Evolutionary conservation across 495 filamentous ascomycete genomes (phyloP).

Genomic region (Cercophora sp.): DNA sequence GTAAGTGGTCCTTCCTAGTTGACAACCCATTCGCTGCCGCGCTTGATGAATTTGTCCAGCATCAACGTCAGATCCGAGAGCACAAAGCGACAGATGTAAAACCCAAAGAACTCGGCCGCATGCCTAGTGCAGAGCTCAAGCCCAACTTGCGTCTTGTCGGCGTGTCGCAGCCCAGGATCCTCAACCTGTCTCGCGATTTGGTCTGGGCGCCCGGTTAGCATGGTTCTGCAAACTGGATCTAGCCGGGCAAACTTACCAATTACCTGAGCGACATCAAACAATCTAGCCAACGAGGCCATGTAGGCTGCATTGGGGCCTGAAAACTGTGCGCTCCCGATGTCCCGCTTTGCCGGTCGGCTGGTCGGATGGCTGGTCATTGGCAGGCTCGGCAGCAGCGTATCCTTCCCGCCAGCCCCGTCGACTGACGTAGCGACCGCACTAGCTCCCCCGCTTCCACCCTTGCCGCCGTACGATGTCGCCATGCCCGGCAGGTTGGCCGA

Average conservation of each 20-base stretch:
- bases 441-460: conserved; percentile 29
- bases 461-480: conserved; percentile 42
- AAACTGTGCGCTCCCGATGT: conserved; percentile 64
- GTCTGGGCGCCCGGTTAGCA: conserved; percentile 52
- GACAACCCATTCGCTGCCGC: conserved; percentile 88
- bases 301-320: conserved; percentile 83
- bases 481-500: conserved; percentile 45
- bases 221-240: background rate
- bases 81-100: conserved; percentile 93
- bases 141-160: conserved; percentile 80
- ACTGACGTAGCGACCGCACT: conserved; percentile 24
- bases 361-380: conserved; percentile 74
- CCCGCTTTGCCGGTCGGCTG: conserved; percentile 59
- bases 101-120: conserved; percentile 95
- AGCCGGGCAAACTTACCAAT: conserved; percentile 63
- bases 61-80: conserved; percentile 78
- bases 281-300: conserved; percentile 81
- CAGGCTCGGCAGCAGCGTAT: conserved; percentile 62
- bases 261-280: conserved; percentile 92
- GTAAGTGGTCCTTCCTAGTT: too few relatives aligned
- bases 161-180: conserved; percentile 80
- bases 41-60: conserved; percentile 95
- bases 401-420: conserved; percentile 54
- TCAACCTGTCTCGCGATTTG: conserved; percentile 95
- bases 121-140: conserved; percentile 89